Conservation (phyloP, 75 land plant species). For the Selaginella tamariscina region DNA sequence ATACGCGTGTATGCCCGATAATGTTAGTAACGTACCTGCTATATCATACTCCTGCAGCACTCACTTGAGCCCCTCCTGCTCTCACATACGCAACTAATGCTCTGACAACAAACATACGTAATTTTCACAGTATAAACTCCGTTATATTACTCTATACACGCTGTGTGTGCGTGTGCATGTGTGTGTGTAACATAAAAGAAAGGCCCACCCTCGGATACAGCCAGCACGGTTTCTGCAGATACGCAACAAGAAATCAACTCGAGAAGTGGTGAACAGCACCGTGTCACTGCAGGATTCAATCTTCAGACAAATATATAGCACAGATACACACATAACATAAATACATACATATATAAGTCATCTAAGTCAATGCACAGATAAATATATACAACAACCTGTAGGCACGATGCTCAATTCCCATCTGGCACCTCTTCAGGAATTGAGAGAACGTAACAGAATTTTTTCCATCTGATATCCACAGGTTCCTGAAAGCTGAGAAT, state of each 20-base stretch:
- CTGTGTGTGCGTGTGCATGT: too few relatives aligned
- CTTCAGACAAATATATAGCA: background rate
- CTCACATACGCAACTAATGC: background rate
- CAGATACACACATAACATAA: background rate
- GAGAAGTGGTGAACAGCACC: background rate
- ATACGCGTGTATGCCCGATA: background rate
- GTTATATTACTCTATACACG: too few relatives aligned
- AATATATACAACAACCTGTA: background rate
- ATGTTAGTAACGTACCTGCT: background rate
- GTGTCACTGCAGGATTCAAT: background rate
- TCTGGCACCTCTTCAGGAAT: background rate
- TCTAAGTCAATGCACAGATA: too few relatives aligned
- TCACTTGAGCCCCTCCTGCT: background rate
- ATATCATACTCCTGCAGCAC: background rate
- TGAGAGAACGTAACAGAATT: background rate
- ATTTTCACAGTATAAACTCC: background rate
- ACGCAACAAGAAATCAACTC: background rate
- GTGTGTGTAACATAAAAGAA: background rate
- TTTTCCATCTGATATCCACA: background rate
- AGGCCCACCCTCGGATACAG: background rate
- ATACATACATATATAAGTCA: too few relatives aligned
- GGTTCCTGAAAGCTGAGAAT: background rate
- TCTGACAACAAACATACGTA: background rate
- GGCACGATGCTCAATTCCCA: background rate
- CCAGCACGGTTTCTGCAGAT: background rate